Conservation (phyloP, 805 yeast genomes). For the Saccharomycopsis fermentans region DNA sequence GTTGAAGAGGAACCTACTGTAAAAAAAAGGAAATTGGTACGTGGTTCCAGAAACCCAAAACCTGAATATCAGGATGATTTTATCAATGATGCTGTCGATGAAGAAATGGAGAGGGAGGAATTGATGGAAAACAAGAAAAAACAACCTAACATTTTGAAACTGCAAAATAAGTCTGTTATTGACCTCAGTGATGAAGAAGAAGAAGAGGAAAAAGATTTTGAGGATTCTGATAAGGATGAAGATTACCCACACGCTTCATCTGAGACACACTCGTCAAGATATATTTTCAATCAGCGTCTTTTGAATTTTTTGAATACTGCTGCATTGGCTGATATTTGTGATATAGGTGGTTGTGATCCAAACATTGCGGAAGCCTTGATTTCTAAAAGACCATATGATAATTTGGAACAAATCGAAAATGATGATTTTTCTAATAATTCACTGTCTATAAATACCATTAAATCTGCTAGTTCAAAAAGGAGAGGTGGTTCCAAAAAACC, state of each 20-base stretch:
- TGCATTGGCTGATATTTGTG: slow-evolving; percentile 63
- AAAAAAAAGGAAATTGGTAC: slow-evolving; percentile 31
- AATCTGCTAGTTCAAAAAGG: slow-evolving; percentile 19
- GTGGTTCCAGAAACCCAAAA: slow-evolving; percentile 27
- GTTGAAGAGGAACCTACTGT: slow-evolving; percentile 9
- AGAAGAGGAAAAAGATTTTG: slow-evolving; percentile 42
- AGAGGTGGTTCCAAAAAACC: slow-evolving; percentile 40
- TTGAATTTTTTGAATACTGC: slow-evolving; percentile 74
- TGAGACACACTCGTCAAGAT: slow-evolving; percentile 20
- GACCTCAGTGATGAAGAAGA: slow-evolving; percentile 28
- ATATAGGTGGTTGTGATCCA: slow-evolving; percentile 63
- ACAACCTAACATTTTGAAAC: background rate
- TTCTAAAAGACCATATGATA: slow-evolving; percentile 57
- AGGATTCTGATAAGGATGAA: slow-evolving; percentile 28
- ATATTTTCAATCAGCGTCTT: slow-evolving; percentile 31
- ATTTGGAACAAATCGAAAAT: slow-evolving; percentile 49
- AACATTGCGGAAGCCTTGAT: slow-evolving; percentile 55
- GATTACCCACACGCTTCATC: background rate
- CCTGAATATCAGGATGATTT: slow-evolving; percentile 24
- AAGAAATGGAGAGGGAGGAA: slow-evolving; percentile 22
- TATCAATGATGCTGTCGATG: slow-evolving; percentile 22
- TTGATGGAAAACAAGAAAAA: slow-evolving; percentile 21
- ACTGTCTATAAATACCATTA: slow-evolving; percentile 23
- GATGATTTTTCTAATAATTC: slow-evolving; percentile 37
- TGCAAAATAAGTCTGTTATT: background rate